Percentiles rank a stretch among this genome's conserved stretches.
These are phyloP conservation scores for Boletus subluridellus DNA, from an alignment of 1,284 basidiomycete species.

Conservation along the genomic window DNA sequence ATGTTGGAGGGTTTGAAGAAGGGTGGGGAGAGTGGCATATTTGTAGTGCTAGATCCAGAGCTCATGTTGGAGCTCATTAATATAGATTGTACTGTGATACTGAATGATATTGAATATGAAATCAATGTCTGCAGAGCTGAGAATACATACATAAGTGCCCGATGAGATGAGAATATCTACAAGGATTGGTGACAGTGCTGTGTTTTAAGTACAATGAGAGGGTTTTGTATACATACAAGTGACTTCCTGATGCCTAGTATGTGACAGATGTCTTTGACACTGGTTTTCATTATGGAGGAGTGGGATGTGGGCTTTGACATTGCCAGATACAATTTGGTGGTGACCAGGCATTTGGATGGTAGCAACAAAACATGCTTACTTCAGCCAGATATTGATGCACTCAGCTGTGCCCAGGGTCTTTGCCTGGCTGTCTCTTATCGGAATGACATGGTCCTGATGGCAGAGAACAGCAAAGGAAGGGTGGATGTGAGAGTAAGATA, in stretches of 20 bases:
- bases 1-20: background rate
- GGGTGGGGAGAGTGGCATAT: background rate
- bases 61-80: background rate
- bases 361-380: background rate
- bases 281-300: background rate
- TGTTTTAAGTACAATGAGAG: too few relatives aligned
- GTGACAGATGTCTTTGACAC: background rate
- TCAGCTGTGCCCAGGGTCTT: too few relatives aligned
- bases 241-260: background rate
- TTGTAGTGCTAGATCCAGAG: background rate
- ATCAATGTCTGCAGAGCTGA: background rate
- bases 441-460: too few relatives aligned
- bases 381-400: too few relatives aligned
- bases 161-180: background rate
- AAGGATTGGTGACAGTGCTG: too few relatives aligned
- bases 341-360: background rate
- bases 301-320: background rate
- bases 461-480: too few relatives aligned
- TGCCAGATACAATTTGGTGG: background rate
- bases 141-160: background rate
- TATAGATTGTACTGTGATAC: background rate
- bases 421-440: too few relatives aligned
- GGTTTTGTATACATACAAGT: background rate
- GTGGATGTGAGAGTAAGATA: too few relatives aligned
- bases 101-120: background rate